phyloP scores from a whole-genome alignment of 805 yeast genomes.

The Blastobotrys peoriensis region DNA sequence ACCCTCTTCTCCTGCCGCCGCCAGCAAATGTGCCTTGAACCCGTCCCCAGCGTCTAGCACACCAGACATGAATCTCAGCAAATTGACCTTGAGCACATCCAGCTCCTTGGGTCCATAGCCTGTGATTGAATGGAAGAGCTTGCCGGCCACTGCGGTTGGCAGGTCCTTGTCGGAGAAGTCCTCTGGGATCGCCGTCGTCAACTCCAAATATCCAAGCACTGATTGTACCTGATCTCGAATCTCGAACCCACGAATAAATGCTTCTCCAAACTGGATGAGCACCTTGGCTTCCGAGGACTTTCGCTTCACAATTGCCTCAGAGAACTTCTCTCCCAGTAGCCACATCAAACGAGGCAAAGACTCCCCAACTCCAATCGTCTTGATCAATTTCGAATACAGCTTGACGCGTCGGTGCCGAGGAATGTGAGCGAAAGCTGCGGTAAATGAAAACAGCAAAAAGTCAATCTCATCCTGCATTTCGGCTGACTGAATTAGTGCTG shows the following conservation, averaged over 20 bases:
- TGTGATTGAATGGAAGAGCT: slow-evolving; percentile 55
- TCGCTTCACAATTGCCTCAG: slow-evolving; percentile 46
- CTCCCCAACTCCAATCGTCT: slow-evolving; percentile 60
- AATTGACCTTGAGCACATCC: neutral
- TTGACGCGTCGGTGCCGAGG: slow-evolving; percentile 94
- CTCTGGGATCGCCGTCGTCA: slow-evolving; percentile 21
- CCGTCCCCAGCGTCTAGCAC: slow-evolving; percentile 3
- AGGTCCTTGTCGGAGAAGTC: slow-evolving; percentile 32
- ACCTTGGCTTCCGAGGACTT: slow-evolving; percentile 62
- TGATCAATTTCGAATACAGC: slow-evolving; percentile 72
- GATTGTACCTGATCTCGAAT: slow-evolving; percentile 49
- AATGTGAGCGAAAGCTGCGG: slow-evolving; percentile 91
- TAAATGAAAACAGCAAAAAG: slow-evolving; percentile 78
- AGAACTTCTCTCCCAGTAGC: slow-evolving; percentile 75
- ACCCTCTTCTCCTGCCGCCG: neutral
- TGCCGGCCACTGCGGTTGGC: slow-evolving; percentile 33
- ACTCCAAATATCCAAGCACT: slow-evolving; percentile 21
- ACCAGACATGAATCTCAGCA: slow-evolving; percentile 1
- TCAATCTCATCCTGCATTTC: slow-evolving; percentile 61
- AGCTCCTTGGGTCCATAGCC: slow-evolving; percentile 34
- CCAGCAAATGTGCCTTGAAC: neutral
- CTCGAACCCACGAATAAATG: slow-evolving; percentile 62
- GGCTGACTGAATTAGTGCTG: slow-evolving; percentile 60
- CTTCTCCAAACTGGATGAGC: slow-evolving; percentile 62
- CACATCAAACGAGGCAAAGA: slow-evolving; percentile 70